Base-by-base conservation (phyloP, 495 filamentous ascomycete genomes). In the Letharia lupina region DNA sequence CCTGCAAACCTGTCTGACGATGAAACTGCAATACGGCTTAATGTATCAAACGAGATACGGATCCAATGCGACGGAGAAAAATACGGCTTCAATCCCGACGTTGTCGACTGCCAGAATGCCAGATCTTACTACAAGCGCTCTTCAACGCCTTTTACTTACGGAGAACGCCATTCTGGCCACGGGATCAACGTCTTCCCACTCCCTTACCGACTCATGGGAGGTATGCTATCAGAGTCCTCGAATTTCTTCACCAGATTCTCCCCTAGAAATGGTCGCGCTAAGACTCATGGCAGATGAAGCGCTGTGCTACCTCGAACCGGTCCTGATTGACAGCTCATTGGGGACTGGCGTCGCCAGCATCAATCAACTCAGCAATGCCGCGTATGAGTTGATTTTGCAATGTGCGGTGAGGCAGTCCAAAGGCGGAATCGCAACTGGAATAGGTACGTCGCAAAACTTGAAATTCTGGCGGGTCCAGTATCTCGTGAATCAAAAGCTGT, bases 11-110 rank as follows among this genome's bases (percentile, higher is more conserved):
- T 20, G 0, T 37, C 54, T 23, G 3, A 37, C 0, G 16, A 37
- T 3, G 15, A 37, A 20, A 4, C 1, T n/a, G 2, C 31, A 1
- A 16, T 16, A 6, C 28, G 1, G 16, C 3, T 57, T 15, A 57
- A 57, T 4, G 54, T 33, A 20, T 57, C 54, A 37, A 57, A 57
- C 33, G 7, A 1, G 15, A 4, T 57, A 20, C 31, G 8, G 2
- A 37, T 57, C 6, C 31, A 57, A 57, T 57, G 54, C 7, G 54
- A 57, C 33, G 54, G 54, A 57, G 31, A 57, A 20, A 57, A 37
- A n/a, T 57, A 57, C 33, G 54, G 54, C 31, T 57, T 57, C 54
- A 57, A 57, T n/a, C 54, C 54, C 15, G 11, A 57, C 31, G 33
- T 57, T 5, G 0, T 16, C 54, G 54, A 57, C 16, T 57, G 54